Base-by-base conservation (phyloP, 2,329 filamentous ascomycete species). In the Mycosphaerella sp. region DNA sequence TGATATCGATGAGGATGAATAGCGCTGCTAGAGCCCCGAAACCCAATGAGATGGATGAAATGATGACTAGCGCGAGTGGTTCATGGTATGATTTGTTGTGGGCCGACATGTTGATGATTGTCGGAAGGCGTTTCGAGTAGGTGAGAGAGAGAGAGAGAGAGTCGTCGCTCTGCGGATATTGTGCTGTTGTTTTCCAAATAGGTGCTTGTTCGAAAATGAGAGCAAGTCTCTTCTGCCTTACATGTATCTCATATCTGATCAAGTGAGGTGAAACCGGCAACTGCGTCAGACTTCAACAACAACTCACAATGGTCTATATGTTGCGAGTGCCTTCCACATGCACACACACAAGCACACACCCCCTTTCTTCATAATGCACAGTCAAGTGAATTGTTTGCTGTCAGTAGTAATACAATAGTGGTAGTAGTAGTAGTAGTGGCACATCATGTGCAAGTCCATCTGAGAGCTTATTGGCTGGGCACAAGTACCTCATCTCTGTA, bases 401-500 rank as follows among this genome's bases (percentile, higher is more conserved):
- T 36, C 34, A 36, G 9, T 36, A 26, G 26, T 26, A 17, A 17
- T 17, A 17, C 14, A 6, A 26, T 26, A 26, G 26, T 26, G 6
- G 26, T 4, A 26, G 26, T 26, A 26, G 6, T 26, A 4, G 26
- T 26, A 26, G 26, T 26, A 26, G 44, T 29, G 53, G 36, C 11
- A 53, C 47, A 43, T 26, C 0, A 14, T 39, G 46, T 52, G 46
- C 49, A 52, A 31, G 49, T 26, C 42, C 1, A 36, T 36, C 34
- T 34, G 6, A 34, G 41, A 10, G 14, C 31, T 46, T 9, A 52
- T 52, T 52, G 40, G 49, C 29, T 45, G 43, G 12, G 49, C 49
- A 52, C 49, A 52, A 52, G 11, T 66, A 74, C 63, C 73, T 72
- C 31, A 76, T 36, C 12, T n/a, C 34, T n/a, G 12, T n/a, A 36